Base-by-base conservation (phyloP, 192 early-diverging fungal species). In the Phycomyces nitens region DNA sequence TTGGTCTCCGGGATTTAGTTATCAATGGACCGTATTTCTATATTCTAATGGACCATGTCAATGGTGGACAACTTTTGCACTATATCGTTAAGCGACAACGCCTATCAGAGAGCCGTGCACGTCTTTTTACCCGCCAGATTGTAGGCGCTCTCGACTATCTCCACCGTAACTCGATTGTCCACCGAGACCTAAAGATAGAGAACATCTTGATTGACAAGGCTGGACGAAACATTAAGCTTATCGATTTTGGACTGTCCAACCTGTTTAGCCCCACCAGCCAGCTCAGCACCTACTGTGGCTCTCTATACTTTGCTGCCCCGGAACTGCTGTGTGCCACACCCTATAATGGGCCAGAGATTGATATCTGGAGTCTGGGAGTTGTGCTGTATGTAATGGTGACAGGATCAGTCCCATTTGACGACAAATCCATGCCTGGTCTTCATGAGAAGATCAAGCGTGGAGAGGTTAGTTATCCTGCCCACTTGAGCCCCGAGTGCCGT, bases 161-260 rank as follows among this genome's bases (percentile, higher is more conserved):
- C n/a, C 84, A 89, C 60, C 66, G 82, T 43, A 84, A 88, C 61
- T 80, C 78, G 64, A 77, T 85, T 42, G 80, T 85, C 21, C 92
- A 94, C 62, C 78, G 92, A 41, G 72, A 94, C 65, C 75, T 94
- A 27, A 94, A 94, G 74, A 87, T 88, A 67, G 92, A 94, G 71
- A 94, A 94, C 65, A 78, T 94, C 15, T 80, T 94, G 69, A 78
- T 94, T 20, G 89, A 66, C 43, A 64, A 90, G 57, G 68, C 80
- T 21, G 77, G 82, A 15, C 53, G 68, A 23, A 82, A 74, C 41
- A 86, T 94, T 58, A 91, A 91, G 64, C 88, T 94, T 52, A 93
- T 94, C 56, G 92, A 94, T 75, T 94, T 89, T 83, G 92, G 92
- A 0, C 91, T 94, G 69, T 87, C 86, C 20, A 94, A 92, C 70